Base-by-base conservation (phyloP, 2,329 filamentous ascomycete genomes). In the Pyricularia sp. region DNA sequence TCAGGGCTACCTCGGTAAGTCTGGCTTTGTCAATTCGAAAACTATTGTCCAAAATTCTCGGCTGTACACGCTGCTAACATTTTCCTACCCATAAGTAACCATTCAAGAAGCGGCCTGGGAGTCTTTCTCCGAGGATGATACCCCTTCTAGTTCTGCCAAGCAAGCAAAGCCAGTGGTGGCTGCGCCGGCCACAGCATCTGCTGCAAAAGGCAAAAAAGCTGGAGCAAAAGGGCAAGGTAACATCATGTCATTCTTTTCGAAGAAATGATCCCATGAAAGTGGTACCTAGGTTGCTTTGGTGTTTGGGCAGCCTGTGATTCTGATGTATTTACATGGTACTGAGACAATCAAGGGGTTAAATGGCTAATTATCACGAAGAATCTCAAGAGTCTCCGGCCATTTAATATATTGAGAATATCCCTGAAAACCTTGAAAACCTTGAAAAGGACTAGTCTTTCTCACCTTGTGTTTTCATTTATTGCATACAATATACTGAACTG, bases 211-310 rank as follows among this genome's bases (percentile, higher is more conserved):
- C 28, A 86, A 83, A 70, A 88, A 88, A 72, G 71, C 77, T 24
- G 77, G 77, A 1, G 77, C 79, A 1, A 90, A 91, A 72, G 75
- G 76, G 8, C 88, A 91, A 71, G 91, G 92, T 3, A 96, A 82
- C 73, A 96, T 96, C 72, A 96, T 93, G 88, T 91, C 88, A 0
- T 96, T 96, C 77, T 96, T 96, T 75, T 82, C 83, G 57, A 96
- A 96, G 79, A 94, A 92, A 72, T 65, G 7, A 24, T 19, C 28
- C 16, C 7, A 59, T 62, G 33, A 49, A 49, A n/a, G 4, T 49
- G 19, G 16, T 49, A 13, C 19, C 2, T 49, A 7, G 40, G 40
- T n/a, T 19, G 16, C 33, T 16, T 4, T 35, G 33, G 33, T 16
- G 13, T 35, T 35, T 49, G 19, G 40, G 19, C 40, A 49, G 40